Conservation (phyloP, 169 alveolate genomes). For the Sarcocystis neurona region DNA sequence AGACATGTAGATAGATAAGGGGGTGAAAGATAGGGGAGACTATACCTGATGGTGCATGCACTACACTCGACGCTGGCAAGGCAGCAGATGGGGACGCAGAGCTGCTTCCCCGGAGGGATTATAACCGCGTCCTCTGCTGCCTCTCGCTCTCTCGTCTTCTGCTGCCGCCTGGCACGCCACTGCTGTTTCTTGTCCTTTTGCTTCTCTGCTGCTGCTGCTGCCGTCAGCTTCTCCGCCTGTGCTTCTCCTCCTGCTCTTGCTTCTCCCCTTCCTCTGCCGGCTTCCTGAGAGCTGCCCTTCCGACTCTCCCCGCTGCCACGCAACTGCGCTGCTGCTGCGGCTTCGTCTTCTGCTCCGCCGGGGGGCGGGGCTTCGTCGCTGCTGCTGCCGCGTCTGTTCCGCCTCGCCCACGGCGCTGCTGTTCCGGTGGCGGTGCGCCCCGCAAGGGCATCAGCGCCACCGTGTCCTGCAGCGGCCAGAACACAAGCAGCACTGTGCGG, state of each 20-base stretch:
- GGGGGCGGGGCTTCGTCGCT: not conserved
- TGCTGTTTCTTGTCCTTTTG: not conserved
- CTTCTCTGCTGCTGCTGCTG: not conserved
- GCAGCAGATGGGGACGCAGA: constrained; percentile 33
- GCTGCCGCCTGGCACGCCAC: not conserved
- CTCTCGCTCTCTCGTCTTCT: not conserved
- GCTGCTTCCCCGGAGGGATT: constrained; percentile 33
- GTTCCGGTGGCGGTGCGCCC: not conserved
- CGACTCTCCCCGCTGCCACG: not conserved
- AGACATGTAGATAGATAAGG: not conserved
- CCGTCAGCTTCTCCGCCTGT: too few relatives aligned
- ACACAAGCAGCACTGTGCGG: too few relatives aligned
- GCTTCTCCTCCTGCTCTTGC: not conserved
- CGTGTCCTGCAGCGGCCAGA: too few relatives aligned
- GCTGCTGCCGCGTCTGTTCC: constrained; percentile 18
- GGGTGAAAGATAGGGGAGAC: not conserved
- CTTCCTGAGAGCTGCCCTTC: not conserved
- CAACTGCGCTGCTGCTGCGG: not conserved
- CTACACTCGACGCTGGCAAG: constrained; percentile 47
- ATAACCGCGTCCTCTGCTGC: not conserved
- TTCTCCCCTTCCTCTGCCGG: not conserved
- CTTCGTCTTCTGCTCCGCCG: not conserved
- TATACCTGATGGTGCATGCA: constrained; percentile 36
- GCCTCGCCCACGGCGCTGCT: constrained; percentile 5
- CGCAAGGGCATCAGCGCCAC: not conserved